Conservation (phyloP, 495 filamentous ascomycete species). For the Aspergillus campestris region DNA sequence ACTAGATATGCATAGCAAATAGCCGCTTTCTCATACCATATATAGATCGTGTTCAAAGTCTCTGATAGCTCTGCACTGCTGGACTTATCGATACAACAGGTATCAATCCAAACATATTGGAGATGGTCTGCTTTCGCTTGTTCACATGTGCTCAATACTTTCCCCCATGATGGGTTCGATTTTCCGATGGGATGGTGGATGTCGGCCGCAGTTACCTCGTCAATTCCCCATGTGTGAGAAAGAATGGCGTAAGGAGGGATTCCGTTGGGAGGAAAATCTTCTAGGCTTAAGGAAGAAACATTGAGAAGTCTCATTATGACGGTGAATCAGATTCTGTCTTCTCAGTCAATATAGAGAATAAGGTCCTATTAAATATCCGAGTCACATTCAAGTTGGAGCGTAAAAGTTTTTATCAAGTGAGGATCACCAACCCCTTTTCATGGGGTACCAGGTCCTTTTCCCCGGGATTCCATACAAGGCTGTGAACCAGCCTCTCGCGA, state of each 20-base stretch:
- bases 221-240: constrained; percentile 26
- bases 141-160: neutral
- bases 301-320: constrained; percentile 25
- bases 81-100: constrained; percentile 31
- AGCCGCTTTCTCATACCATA: constrained; percentile 7
- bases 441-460: too few relatives aligned
- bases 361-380: too few relatives aligned
- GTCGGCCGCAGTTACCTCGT: constrained; percentile 18
- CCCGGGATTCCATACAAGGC: too few relatives aligned
- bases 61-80: constrained; percentile 26
- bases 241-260: constrained; percentile 27
- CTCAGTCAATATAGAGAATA: too few relatives aligned
- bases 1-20: constrained; percentile 1
- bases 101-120: constrained; percentile 30
- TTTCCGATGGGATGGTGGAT: neutral
- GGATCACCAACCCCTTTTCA: too few relatives aligned
- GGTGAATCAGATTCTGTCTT: too few relatives aligned
- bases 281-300: constrained; percentile 12
- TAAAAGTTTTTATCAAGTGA: too few relatives aligned
- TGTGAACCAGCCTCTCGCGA: too few relatives aligned
- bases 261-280: constrained; percentile 16
- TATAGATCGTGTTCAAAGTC: constrained; percentile 39
- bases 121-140: neutral
- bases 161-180: neutral
- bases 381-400: too few relatives aligned